Base-by-base conservation (phyloP, 371 early-diverging fungal genomes). In the Rhizomucor pusillus region DNA sequence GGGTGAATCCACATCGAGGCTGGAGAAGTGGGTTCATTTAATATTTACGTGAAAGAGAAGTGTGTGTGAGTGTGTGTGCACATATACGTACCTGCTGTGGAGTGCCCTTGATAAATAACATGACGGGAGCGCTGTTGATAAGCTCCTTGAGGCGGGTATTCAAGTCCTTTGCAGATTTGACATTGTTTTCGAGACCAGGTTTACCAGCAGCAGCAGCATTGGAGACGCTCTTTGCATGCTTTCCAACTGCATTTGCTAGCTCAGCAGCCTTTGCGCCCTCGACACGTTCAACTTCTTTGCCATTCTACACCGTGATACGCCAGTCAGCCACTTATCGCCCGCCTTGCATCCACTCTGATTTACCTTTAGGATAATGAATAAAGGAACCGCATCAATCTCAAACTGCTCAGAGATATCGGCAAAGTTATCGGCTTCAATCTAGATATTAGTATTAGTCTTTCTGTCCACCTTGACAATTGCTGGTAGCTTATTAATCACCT, bases 91-190 rank as follows among this genome's bases (percentile, higher is more conserved):
- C 76, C 68, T 79, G 72, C 45, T 68, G 73, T 37, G 95, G 95
- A 16, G 89, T 90, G 35, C 98, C 98, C 80, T 97, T 98, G 48
- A 98, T 95, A 64, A 97, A 95, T 20, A 91, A 69, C 86, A 94
- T 87, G 47, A 95, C 88, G 47, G 86, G 82, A 34, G 86, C 82
- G 46, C 85, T 82, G 57, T 75, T 78, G 47, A 89, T 69, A 47
- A 94, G 74, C 19, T 79, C 69, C 67, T 87, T 82, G 34, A 93
- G 71, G 19, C 90, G 79, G 43, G 80, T 65, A 44, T 87, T 78
- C 37, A 92, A 73, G 49, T 85, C 86, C 55, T 82, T 75, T 57
- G 66, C 56, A 53, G 65, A 62, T 50, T 66, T 56, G 54, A 50
- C 22, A 65, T 41, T 29, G 40, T 34, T 41, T 14, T 47, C 56